Evolutionary conservation across 2,329 filamentous ascomycete genomes (phyloP).

Genomic region (Parafenestella ontariensis): DNA sequence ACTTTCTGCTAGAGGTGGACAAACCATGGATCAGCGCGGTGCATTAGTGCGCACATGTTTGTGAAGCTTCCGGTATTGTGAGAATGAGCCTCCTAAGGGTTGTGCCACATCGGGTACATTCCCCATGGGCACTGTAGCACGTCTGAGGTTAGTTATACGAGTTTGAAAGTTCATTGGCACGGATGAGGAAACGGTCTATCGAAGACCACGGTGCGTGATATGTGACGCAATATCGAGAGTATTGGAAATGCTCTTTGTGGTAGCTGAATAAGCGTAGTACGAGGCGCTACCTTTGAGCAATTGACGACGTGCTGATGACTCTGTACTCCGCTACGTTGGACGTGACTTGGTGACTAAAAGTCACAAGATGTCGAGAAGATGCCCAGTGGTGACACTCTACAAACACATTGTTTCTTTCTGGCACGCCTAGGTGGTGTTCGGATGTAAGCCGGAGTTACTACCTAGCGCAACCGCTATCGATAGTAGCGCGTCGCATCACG

Average conservation of each 20-base stretch:
- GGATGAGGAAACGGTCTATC: constrained; percentile 4
- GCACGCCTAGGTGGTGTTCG: too few relatives aligned
- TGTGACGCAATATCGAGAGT: constrained; percentile 22
- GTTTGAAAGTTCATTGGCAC: constrained; percentile 15
- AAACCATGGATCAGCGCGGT: constrained; percentile 22
- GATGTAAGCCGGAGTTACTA: not conserved
- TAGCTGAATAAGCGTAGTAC: constrained; percentile 20
- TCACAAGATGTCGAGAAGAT: not conserved
- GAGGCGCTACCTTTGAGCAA: constrained; percentile 4
- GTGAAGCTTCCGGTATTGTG: constrained; percentile 9
- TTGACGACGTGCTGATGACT: constrained; percentile 1
- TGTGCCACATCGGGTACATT: constrained; percentile 11
- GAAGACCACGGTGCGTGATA: not conserved
- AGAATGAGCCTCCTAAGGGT: constrained; percentile 16
- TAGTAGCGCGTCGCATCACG: not conserved
- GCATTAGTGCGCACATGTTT: constrained; percentile 18
- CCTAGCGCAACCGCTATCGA: not conserved
- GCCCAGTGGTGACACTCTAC: too few relatives aligned
- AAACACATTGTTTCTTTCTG: too few relatives aligned
- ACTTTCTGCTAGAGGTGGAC: constrained; percentile 10
- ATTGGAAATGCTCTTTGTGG: constrained; percentile 4
- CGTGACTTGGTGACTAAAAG: not conserved
- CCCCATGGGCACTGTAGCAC: constrained; percentile 7
- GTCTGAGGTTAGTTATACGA: constrained; percentile 12
- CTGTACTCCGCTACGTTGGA: not conserved